Evolutionary conservation across 2,329 filamentous ascomycete species (phyloP).

Genomic region (Lachnellula subtilissima): DNA sequence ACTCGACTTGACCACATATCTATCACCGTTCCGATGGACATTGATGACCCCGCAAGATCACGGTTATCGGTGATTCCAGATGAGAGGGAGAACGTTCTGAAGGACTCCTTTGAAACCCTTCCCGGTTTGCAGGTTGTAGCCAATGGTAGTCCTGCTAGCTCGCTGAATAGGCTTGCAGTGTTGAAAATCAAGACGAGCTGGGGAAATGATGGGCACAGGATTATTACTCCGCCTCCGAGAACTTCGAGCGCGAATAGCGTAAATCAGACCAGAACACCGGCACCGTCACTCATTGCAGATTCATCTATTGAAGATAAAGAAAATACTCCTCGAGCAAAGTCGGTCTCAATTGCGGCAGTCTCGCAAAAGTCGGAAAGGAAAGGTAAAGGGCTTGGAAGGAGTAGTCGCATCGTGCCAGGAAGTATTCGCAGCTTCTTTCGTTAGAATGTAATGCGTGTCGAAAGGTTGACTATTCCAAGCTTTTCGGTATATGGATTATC

Average conservation of each 20-base stretch:
- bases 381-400: constrained; percentile 17
- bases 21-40: constrained; percentile 14
- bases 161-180: constrained; percentile 22
- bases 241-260: constrained; percentile 27
- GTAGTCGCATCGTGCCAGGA: constrained; percentile 21
- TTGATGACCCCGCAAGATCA: constrained; percentile 16
- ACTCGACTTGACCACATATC: constrained; percentile 13
- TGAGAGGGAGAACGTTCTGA: constrained; percentile 24
- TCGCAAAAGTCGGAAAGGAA: constrained; percentile 17
- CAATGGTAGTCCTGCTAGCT: constrained; percentile 18
- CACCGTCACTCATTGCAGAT: constrained; percentile 14
- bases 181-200: constrained; percentile 25
- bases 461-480: background rate
- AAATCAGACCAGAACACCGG: constrained; percentile 9
- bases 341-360: background rate
- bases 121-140: constrained; percentile 5
- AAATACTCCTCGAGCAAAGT: constrained; percentile 12
- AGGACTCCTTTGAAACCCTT: constrained; percentile 18
- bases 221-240: constrained; percentile 24
- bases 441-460: constrained; percentile 9
- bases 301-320: constrained; percentile 22
- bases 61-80: constrained; percentile 27
- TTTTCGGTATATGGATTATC: background rate
- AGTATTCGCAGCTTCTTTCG: constrained; percentile 29
- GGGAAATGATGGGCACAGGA: constrained; percentile 24